phyloP scores from a whole-genome alignment of 75 land plant species.

The Pinus tabuliformis region DNA sequence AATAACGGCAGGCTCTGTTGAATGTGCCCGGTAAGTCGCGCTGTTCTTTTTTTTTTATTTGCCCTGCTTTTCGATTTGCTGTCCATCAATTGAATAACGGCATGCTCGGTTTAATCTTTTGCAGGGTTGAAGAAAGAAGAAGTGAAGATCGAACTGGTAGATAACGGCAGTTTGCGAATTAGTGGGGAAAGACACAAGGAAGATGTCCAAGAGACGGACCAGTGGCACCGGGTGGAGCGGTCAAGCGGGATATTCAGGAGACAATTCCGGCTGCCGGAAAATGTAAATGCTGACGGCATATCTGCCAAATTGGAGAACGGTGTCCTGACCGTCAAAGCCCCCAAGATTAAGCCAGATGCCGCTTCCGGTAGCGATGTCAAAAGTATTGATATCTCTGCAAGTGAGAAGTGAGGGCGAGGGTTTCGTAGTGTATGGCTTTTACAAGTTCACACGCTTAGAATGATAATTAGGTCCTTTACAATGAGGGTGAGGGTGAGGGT shows the following conservation, averaged over 20 bases:
- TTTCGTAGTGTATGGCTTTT: too few relatives aligned
- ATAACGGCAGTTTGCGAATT: constrained; percentile 22
- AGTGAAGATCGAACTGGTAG: constrained; percentile 34
- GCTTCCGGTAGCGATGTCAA: too few relatives aligned
- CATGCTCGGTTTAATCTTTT: neutral
- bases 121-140: constrained; percentile 14
- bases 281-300: constrained; percentile 28
- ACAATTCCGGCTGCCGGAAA: constrained; percentile 37
- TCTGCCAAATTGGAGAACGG: constrained; percentile 24
- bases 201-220: constrained; percentile 14
- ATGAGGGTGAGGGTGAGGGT: too few relatives aligned
- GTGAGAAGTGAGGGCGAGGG: too few relatives aligned
- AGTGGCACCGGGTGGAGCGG: constrained; percentile 38
- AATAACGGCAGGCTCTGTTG: too few relatives aligned
- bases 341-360: constrained; percentile 12
- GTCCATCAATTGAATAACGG: neutral
- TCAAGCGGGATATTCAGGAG: constrained; percentile 25
- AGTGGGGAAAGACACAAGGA: constrained; percentile 29
- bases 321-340: constrained; percentile 26
- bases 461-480: too few relatives aligned
- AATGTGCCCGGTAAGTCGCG: too few relatives aligned
- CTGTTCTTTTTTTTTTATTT: too few relatives aligned
- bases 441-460: too few relatives aligned
- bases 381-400: too few relatives aligned
- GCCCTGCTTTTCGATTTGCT: neutral